Evolutionary conservation across 495 filamentous ascomycete genomes (phyloP).

Genomic region (Cercophora scortea): DNA sequence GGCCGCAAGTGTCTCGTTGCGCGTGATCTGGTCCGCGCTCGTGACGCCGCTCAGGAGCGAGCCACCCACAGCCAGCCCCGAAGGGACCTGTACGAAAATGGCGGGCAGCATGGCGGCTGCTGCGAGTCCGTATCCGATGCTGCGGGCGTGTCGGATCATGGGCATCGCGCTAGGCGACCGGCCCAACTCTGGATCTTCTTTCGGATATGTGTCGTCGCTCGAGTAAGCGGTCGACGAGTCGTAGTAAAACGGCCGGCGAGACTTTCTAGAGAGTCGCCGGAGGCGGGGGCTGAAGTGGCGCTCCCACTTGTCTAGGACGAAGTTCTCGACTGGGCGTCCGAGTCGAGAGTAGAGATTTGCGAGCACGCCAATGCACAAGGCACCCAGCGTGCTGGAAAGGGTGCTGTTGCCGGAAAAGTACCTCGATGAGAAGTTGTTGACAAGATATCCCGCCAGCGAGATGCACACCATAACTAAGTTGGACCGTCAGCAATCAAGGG

Average conservation of each 20-base stretch:
- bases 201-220: constrained; percentile 6
- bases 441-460: constrained; percentile 75
- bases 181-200: constrained; percentile 16
- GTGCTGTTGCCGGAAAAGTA: constrained; percentile 72
- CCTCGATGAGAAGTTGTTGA: constrained; percentile 70
- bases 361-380: constrained; percentile 75
- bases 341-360: constrained; percentile 83
- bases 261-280: constrained; percentile 6
- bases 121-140: constrained; percentile 64
- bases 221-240: constrained; percentile 1
- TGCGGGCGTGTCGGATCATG: constrained; percentile 9
- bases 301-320: constrained; percentile 24
- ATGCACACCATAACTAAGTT: constrained; percentile 61
- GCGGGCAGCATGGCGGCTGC: constrained; percentile 85
- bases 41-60: constrained; percentile 76
- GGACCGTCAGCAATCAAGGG: neutral
- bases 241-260: constrained; percentile 7
- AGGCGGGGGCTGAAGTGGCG: constrained; percentile 14
- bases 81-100: constrained; percentile 92
- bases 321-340: constrained; percentile 36
- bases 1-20: constrained; percentile 29
- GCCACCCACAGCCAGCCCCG: constrained; percentile 77
- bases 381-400: constrained; percentile 76
- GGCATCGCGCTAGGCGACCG: neutral
- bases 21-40: constrained; percentile 70